Conservation (phyloP, 129 eudicot genomes). For the Mikania micrantha region DNA sequence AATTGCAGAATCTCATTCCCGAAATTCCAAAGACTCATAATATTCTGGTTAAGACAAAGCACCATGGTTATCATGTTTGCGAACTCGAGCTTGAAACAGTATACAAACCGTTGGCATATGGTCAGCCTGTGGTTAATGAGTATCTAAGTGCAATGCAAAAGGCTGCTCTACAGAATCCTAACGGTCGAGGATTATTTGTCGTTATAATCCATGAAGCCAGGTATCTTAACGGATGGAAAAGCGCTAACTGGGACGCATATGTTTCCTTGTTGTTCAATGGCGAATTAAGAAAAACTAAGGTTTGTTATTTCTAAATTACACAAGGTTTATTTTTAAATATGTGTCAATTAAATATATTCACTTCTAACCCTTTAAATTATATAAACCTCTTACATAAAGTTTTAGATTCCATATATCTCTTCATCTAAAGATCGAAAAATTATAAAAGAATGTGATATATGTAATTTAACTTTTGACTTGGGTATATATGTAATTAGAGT, state of each 20-base stretch:
- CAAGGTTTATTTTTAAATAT: no score
- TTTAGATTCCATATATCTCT: no score
- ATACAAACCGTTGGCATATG: background rate
- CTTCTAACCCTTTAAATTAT: no score
- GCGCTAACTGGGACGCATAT: constrained; percentile 26
- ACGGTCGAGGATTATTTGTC: constrained; percentile 58
- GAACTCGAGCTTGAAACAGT: background rate
- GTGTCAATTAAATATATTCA: no score
- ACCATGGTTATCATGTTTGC: background rate
- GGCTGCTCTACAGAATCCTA: constrained; percentile 17
- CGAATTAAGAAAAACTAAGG: constrained; percentile 57
- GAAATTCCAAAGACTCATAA: background rate
- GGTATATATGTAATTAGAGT: no score
- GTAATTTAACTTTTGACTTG: no score
- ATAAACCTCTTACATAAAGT: no score
- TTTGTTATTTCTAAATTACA: background rate
- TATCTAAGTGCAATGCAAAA: background rate
- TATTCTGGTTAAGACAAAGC: background rate
- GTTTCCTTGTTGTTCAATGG: constrained; percentile 41
- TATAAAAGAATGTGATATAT: no score
- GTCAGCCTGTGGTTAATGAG: background rate
- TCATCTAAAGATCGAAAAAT: no score
- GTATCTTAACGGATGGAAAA: constrained; percentile 41
- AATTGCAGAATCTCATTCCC: background rate
- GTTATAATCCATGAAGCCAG: constrained; percentile 57